Evolutionary conservation across 495 filamentous ascomycete genomes (phyloP), one percentile per base, ranked within the genome.

Genomic region (Aspergillus sclerotiicarbonarius): DNA sequence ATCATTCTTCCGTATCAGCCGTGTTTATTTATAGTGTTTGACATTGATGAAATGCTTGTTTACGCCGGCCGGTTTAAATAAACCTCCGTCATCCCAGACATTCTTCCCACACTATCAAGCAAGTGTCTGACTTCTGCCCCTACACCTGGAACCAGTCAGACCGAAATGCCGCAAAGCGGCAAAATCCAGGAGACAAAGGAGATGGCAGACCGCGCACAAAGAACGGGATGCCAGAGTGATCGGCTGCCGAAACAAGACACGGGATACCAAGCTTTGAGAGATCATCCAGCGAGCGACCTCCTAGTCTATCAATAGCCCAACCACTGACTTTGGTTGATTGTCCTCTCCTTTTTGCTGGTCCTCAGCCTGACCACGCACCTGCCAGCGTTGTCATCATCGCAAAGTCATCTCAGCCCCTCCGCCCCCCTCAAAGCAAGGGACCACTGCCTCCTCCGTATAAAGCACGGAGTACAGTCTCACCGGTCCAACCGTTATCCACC

Each of bases 21-120:
- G 37, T n/a, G 12, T 41, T n/a, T 41, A n/a, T 41, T n/a, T 13
- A 41, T 41, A n/a, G 47, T 32, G 29, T 50, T 31, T 15, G 31
- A 32, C 31, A 30, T 50, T 16, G 47, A 50, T 50, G 47, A 50
- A 50, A 46, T 18, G 47, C 47, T 50, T 50, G 29, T 50, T 50
- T 25, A 25, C 10, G 21, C 31, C 21, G 21, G 16, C 31, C 47
- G 47, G 29, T 25, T 50, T 31, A 33, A 33, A 32, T 13, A 50
- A 33, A 16, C 30, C 29, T 32, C 47, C 25, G 47, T 50, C 46
- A 41, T 35, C 33, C 13, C 33, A 13, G 13, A n/a, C 37, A 41
- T 41, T 41, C 37, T n/a, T 41, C 37, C 37, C 5, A 6, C 12
- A 3, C 13, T 2, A 41, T n/a, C 0, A 41, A 41, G 37, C 13